Conservation (phyloP, 2,329 filamentous ascomycete genomes). For the Colletotrichum sp. region DNA sequence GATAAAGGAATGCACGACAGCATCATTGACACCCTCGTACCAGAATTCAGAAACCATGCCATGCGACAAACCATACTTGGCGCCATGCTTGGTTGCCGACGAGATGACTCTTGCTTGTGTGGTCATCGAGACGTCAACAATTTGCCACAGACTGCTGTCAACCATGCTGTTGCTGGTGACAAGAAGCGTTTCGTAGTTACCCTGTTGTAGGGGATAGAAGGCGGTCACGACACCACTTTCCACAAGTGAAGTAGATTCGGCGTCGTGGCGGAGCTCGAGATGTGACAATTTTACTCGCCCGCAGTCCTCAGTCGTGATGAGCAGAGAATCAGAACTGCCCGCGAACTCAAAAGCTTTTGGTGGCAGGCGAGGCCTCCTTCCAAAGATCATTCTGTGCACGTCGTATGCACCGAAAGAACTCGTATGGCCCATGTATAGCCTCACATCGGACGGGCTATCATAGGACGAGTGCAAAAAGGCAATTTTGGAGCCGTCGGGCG, state of each 20-base stretch:
- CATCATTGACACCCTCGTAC: conserved; percentile 40
- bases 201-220: conserved; percentile 30
- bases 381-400: conserved; percentile 31
- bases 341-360: conserved; percentile 40
- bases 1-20: conserved; percentile 43
- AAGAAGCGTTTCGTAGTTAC: conserved; percentile 33
- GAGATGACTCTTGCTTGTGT: conserved; percentile 32
- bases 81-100: conserved; percentile 33
- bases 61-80: conserved; percentile 35
- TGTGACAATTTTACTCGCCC: conserved; percentile 38
- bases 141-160: conserved; percentile 41
- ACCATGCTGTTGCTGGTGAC: conserved; percentile 41
- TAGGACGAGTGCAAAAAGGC: conserved; percentile 36
- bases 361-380: conserved; percentile 30
- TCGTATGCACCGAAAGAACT: conserved; percentile 30
- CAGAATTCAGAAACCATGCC: conserved; percentile 46
- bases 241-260: conserved; percentile 28
- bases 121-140: conserved; percentile 30
- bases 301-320: conserved; percentile 36
- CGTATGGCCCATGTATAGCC: conserved; percentile 36
- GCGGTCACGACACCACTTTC: conserved; percentile 30
- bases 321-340: conserved; percentile 33
- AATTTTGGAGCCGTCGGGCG: conserved; percentile 39
- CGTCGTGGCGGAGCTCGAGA: conserved; percentile 34
- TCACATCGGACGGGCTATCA: conserved; percentile 26